These are phyloP conservation scores for Ananas comosus DNA, from an alignment of 176 grass and related monocot species.

Conservation along the genomic window DNA sequence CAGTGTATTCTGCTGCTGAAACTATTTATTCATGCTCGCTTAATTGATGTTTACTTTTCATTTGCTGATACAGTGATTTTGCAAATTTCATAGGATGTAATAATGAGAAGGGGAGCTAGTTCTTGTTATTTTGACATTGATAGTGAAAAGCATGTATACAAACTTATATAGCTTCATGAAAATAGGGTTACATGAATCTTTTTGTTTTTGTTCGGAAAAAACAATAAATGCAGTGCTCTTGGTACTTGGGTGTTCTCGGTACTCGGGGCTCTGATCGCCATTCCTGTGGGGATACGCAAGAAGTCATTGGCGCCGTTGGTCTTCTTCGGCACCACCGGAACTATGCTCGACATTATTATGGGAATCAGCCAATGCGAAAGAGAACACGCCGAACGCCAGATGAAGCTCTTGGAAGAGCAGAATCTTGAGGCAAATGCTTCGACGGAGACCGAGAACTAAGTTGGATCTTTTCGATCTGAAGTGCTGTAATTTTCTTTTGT, in stretches of 20 bases:
- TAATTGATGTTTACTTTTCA: too few species aligned
- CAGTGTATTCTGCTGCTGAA: too few species aligned
- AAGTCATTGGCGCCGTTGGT: slow-evolving; percentile 82
- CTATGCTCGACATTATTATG: slow-evolving; percentile 96
- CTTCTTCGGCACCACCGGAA: slow-evolving; percentile 87
- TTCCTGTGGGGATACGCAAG: slow-evolving; percentile 85
- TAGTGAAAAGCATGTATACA: too few species aligned
- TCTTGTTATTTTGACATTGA: too few species aligned
- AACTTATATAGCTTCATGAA: too few species aligned
- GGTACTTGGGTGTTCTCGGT: slow-evolving; percentile 96
- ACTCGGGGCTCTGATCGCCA: slow-evolving; percentile 74
- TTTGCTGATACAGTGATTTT: too few species aligned
- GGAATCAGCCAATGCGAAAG: slow-evolving; percentile 86
- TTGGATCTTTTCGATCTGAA: neutral
- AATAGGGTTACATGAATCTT: too few species aligned
- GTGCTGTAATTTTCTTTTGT: too few species aligned
- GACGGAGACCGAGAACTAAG: slow-evolving; percentile 22
- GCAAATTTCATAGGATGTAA: too few species aligned
- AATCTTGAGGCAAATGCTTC: slow-evolving; percentile 29
- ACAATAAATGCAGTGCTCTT: slow-evolving; percentile 54
- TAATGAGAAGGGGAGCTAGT: too few species aligned
- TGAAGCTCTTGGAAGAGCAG: slow-evolving; percentile 77
- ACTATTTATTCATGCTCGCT: too few species aligned
- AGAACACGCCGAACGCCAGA: slow-evolving; percentile 76
- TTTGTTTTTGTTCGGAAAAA: too few species aligned